A percentile compares a stretch with the other conserved stretches of the same genome.
Evolutionary conservation across 306 rosid species (phyloP).

Genomic region (Hippophae tibetana): DNA sequence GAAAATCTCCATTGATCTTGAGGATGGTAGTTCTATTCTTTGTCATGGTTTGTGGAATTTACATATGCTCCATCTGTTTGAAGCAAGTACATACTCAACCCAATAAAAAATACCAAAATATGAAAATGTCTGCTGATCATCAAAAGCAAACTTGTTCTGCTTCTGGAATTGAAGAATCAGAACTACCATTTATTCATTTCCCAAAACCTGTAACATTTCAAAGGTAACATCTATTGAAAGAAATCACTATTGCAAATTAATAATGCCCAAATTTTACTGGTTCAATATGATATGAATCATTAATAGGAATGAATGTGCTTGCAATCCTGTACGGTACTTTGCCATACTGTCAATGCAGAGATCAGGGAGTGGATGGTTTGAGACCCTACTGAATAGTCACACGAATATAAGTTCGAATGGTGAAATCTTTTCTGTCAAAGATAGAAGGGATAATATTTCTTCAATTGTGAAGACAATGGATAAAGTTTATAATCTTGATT

Average conservation of each 20-base stretch:
- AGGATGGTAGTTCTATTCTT: constrained; percentile 35
- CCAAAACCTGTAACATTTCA: constrained; percentile 44
- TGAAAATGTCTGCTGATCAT: constrained; percentile 11
- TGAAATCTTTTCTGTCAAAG: constrained; percentile 16
- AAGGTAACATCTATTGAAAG: constrained; percentile 24
- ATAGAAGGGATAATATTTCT: constrained; percentile 23
- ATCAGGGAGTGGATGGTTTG: constrained; percentile 35
- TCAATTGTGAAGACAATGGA: constrained; percentile 25
- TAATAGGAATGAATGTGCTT: constrained; percentile 21
- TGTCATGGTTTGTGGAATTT: constrained; percentile 38
- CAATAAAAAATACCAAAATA: constrained; percentile 19
- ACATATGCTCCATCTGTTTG: constrained; percentile 27
- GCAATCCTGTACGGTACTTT: constrained; percentile 27
- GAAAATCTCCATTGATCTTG: constrained; percentile 39
- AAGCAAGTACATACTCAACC: constrained; percentile 23
- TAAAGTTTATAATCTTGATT: constrained; percentile 24
- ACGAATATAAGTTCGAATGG: constrained; percentile 27
- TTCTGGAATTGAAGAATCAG: constrained; percentile 23
- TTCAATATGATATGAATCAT: not conserved
- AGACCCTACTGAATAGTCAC: constrained; percentile 25
- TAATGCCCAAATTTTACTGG: not conserved
- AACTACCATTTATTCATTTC: constrained; percentile 45
- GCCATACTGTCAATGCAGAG: constrained; percentile 33
- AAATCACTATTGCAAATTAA: not conserved
- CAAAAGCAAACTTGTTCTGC: constrained; percentile 25